Evolutionary conservation across 2,329 filamentous ascomycete genomes (phyloP), one percentile per base, ranked within the genome.

Genomic region (Raffaelea ambrosiae): DNA sequence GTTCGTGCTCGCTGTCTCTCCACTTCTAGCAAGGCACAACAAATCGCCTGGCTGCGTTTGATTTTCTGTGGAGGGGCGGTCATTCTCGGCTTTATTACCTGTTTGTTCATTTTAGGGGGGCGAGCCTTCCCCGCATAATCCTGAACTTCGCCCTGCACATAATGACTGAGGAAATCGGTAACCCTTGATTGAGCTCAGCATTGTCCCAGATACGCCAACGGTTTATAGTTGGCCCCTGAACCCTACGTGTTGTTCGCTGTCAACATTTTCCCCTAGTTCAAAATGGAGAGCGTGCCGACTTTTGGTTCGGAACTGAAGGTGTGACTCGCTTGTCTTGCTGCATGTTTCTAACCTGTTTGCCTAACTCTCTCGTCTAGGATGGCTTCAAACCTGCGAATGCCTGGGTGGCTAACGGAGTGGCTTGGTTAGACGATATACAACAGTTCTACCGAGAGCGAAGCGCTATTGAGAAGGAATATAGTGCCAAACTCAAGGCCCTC

Each of bases 301-400:
- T 95, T 98, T 68, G 93, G 93, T 69, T 81, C 85, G 50, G 90
- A 96, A 73, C 77, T 97, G 65, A 97, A 95, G 85, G 89, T 90
- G 71, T 53, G 46, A 22, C 31, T n/a, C 8, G n/a, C n/a, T 38
- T 3, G 7, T 13, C 29, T 3, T 40, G 10, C 13, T 38, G 13
- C 10, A 11, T 42, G 10, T 42, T 42, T 29, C 18, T 42, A 14
- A 10, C 22, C 14, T 29, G 4, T 29, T 13, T 43, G 5, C 13
- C 49, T 40, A 39, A 50, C 40, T 23, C 21, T 36, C 38, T 35
- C 3, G 22, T 36, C 13, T 14, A 96, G 88, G 93, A 98, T 81
- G 88, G 86, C 62, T 98, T 96, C 76, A 96, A 94, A 68, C 81
- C 88, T 18, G 89, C 94, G 63, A 96, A 90, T 69, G 81, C 77